Conservation (phyloP, 2,329 filamentous ascomycete species). For the Diaporthe batatas region DNA sequence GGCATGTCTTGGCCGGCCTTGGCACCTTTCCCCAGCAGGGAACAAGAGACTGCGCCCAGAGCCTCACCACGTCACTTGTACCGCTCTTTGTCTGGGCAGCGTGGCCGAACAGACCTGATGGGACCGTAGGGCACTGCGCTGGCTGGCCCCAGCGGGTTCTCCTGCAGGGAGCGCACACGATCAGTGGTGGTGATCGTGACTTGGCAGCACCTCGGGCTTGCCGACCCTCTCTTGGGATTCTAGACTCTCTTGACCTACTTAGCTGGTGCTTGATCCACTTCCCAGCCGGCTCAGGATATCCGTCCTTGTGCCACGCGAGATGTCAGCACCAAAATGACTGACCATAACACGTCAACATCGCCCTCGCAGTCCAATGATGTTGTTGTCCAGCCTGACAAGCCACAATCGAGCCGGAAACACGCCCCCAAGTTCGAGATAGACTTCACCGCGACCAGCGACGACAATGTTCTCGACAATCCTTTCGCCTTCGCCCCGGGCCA, state of each 20-base stretch:
- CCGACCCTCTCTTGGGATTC: conserved; percentile 6
- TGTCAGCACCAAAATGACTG: conserved; percentile 31
- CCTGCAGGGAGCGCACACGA: conserved; percentile 1
- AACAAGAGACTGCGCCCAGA: conserved; percentile 29
- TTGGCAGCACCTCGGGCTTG: conserved; percentile 24
- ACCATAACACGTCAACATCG: conserved; percentile 20
- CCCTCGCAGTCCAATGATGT: conserved; percentile 12
- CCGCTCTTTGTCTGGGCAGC: conserved; percentile 25
- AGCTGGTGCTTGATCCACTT: conserved; percentile 30
- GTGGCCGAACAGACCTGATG: conserved; percentile 17
- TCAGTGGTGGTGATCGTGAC: conserved; percentile 21
- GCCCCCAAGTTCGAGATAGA: conserved; percentile 6
- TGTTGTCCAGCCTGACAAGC: not conserved
- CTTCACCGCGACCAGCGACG: conserved; percentile 20
- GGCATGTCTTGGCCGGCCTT: conserved; percentile 28
- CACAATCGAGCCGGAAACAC: not conserved
- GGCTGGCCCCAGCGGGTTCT: conserved; percentile 15
- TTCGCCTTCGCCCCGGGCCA: conserved; percentile 69
- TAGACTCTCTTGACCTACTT: conserved; percentile 25
- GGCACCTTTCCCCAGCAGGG: conserved; percentile 25
- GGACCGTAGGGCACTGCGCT: conserved; percentile 16
- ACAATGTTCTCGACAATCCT: conserved; percentile 53
- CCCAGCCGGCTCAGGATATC: conserved; percentile 3
- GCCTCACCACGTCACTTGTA: conserved; percentile 32
- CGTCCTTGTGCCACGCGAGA: conserved; percentile 30